Conservation (phyloP, 345 rosid genomes). For the Salix arbutifolia region DNA sequence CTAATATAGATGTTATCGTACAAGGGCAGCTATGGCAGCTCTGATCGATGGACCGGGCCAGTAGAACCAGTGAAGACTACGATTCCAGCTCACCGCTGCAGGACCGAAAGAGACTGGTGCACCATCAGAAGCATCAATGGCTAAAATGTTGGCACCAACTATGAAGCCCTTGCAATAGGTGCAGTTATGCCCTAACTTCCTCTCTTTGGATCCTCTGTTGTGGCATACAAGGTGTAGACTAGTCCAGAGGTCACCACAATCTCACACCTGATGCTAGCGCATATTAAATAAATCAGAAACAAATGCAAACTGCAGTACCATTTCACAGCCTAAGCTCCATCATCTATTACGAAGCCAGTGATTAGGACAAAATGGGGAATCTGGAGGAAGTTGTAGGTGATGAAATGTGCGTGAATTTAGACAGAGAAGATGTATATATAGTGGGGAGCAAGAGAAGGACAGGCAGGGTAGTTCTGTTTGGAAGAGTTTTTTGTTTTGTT, state of each 20-base stretch:
- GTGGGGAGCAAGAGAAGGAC: neutral
- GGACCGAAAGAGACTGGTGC: slow-evolving; percentile 8
- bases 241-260: slow-evolving; percentile 21
- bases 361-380: too few relatives aligned
- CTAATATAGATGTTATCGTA: neutral
- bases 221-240: slow-evolving; percentile 16
- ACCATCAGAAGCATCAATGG: slow-evolving; percentile 34
- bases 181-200: slow-evolving; percentile 22
- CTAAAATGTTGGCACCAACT: slow-evolving; percentile 38
- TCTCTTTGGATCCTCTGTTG: slow-evolving; percentile 17
- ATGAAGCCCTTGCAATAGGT: slow-evolving; percentile 36
- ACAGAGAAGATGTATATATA: neutral
- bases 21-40: slow-evolving; percentile 20
- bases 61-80: slow-evolving; percentile 7
- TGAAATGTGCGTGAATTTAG: too few relatives aligned
- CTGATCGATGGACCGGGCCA: slow-evolving; percentile 20
- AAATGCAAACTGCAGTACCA: too few relatives aligned
- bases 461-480: neutral
- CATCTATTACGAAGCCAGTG: too few relatives aligned
- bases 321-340: too few relatives aligned
- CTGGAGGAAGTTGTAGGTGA: too few relatives aligned
- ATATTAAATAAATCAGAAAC: too few relatives aligned
- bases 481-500: neutral
- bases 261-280: slow-evolving; percentile 17
- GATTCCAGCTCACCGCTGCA: too few relatives aligned